Conservation (phyloP, 331 rosid genomes). For the Spiraea crenata region DNA sequence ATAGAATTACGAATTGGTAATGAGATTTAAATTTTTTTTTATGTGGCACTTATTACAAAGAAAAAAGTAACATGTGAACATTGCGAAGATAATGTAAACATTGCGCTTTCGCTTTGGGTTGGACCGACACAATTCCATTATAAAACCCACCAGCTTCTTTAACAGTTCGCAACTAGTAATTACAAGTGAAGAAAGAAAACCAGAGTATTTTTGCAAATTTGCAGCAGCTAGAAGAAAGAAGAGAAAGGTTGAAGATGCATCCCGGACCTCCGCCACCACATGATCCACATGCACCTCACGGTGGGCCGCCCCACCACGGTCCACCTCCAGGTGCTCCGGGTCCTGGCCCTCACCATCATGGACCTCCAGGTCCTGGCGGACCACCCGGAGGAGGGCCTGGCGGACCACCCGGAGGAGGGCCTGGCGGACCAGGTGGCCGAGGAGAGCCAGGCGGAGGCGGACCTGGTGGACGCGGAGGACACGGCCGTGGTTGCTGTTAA, state of each 20-base stretch:
- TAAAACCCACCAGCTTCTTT: constrained; percentile 1
- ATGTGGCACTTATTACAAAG: not conserved
- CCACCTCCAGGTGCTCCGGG: constrained; percentile 18
- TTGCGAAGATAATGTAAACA: too few species aligned
- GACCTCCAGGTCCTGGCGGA: not conserved
- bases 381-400: not conserved
- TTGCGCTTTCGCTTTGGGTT: not conserved
- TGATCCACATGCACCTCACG: not conserved
- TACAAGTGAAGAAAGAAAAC: too few species aligned
- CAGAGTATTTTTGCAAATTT: too few species aligned
- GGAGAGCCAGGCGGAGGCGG: not conserved
- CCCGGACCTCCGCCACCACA: constrained; percentile 17
- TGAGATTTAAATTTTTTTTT: not conserved
- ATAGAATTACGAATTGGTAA: too few species aligned
- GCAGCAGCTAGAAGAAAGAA: too few species aligned
- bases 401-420: not conserved
- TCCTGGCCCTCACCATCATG: not conserved
- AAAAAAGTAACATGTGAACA: not conserved
- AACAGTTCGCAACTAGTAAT: not conserved
- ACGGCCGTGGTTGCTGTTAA: not conserved
- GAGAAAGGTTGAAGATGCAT: not conserved
- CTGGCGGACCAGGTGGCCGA: not conserved
- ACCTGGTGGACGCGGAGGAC: not conserved
- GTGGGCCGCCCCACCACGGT: constrained; percentile 22
- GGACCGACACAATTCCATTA: not conserved